Percentiles rank a stretch among this genome's conserved stretches.
These are phyloP conservation scores for Tolypocladium amazonense DNA, from an alignment of 2,329 filamentous ascomycete genomes.

Conservation along the genomic window DNA sequence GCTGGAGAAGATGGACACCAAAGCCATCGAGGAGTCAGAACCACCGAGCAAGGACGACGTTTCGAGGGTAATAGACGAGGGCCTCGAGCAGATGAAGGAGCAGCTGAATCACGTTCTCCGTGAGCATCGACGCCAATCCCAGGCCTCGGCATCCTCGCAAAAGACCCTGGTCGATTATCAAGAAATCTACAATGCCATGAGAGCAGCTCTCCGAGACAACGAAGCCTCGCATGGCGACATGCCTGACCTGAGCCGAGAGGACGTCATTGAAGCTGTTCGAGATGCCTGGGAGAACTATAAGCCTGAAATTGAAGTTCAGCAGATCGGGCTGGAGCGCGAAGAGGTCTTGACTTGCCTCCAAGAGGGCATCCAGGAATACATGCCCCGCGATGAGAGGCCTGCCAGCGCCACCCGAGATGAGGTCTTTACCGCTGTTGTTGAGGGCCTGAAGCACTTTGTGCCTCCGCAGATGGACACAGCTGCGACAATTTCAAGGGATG, in stretches of 20 bases:
- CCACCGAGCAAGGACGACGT: conserved; percentile 57
- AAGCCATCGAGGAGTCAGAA: conserved; percentile 34
- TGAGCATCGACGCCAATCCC: conserved; percentile 61
- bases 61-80: conserved; percentile 66
- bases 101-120: conserved; percentile 73
- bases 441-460: conserved; percentile 71
- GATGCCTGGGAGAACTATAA: conserved; percentile 94
- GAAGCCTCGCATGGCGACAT: conserved; percentile 30
- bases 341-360: conserved; percentile 81
- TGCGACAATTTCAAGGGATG: conserved; percentile 63
- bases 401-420: conserved; percentile 67
- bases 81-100: conserved; percentile 69
- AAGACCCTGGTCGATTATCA: conserved; percentile 60
- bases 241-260: conserved; percentile 56
- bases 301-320: conserved; percentile 82
- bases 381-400: conserved; percentile 38
- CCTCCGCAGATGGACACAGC: conserved; percentile 64
- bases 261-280: conserved; percentile 75
- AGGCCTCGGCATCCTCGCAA: conserved; percentile 50
- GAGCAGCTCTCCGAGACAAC: conserved; percentile 59
- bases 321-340: conserved; percentile 81
- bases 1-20: conserved; percentile 56
- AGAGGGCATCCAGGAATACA: conserved; percentile 74
- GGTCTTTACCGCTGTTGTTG: conserved; percentile 75
- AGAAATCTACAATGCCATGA: conserved; percentile 78